phyloP scores from a whole-genome alignment of 1,139 yeast genomes.

The Pichia cactophila region DNA sequence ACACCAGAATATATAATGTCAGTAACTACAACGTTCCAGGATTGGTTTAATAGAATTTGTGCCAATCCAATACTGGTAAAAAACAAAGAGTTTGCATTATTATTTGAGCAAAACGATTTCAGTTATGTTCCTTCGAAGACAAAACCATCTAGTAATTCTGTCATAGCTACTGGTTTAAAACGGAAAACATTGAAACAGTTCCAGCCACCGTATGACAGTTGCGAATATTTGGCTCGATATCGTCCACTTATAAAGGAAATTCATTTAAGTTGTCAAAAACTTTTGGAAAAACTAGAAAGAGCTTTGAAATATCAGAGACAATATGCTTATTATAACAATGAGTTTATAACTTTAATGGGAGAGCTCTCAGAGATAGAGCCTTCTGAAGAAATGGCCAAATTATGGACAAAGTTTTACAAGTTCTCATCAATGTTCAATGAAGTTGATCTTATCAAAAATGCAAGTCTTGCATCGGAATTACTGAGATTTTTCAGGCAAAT shows the following conservation, averaged over 20 bases:
- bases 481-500: constrained; percentile 69
- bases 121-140: constrained; percentile 56
- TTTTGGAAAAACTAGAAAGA: constrained; percentile 30
- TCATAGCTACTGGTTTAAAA: constrained; percentile 73
- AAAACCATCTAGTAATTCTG: constrained; percentile 32
- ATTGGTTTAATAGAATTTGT: constrained; percentile 77
- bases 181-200: constrained; percentile 88
- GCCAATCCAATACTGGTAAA: constrained; percentile 70
- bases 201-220: constrained; percentile 86
- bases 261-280: constrained; percentile 53
- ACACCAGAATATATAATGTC: constrained; percentile 72
- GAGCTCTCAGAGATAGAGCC: constrained; percentile 24
- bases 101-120: constrained; percentile 75
- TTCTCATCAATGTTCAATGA: constrained; percentile 69
- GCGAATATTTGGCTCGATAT: constrained; percentile 69
- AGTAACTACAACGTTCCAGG: constrained; percentile 57
- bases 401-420: constrained; percentile 77
- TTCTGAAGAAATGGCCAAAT: constrained; percentile 55
- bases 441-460: constrained; percentile 62
- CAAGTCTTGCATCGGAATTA: constrained; percentile 65
- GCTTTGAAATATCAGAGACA: constrained; percentile 23
- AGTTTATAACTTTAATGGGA: constrained; percentile 44
- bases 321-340: constrained; percentile 34
- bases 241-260: constrained; percentile 78
- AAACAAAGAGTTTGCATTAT: constrained; percentile 83